Percentiles rank a stretch among this genome's conserved stretches.
Evolutionary conservation across 805 yeast species (phyloP).

Genomic region (Hanseniaspora jakobsenii): DNA sequence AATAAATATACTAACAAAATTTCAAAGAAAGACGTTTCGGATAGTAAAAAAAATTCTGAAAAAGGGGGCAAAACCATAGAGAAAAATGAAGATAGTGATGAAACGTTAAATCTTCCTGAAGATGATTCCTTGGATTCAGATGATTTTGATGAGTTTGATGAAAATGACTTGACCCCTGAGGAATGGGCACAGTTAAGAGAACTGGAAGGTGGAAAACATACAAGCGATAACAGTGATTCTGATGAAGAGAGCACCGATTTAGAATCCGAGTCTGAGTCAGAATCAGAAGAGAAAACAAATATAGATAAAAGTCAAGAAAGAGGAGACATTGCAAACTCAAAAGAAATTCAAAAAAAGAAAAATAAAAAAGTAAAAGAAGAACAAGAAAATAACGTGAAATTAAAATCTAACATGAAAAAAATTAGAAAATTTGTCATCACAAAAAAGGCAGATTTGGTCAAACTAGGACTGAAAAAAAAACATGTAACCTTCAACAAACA

Average conservation of each 20-base stretch:
- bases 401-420: slow-evolving; percentile 5
- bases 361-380: too few species aligned
- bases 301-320: too few species aligned
- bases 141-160: slow-evolving; percentile 19
- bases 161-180: slow-evolving; percentile 22
- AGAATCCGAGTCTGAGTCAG: slow-evolving; percentile 25
- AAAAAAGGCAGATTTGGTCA: too few species aligned
- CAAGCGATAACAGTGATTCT: slow-evolving; percentile 11
- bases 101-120: slow-evolving; percentile 4
- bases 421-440: too few species aligned
- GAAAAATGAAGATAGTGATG: neutral
- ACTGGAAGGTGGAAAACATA: slow-evolving; percentile 22
- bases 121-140: slow-evolving; percentile 16
- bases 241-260: slow-evolving; percentile 18
- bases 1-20: slow-evolving; percentile 15
- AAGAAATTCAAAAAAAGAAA: too few species aligned
- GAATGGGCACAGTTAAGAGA: slow-evolving; percentile 19
- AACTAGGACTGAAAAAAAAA: too few species aligned
- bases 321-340: too few species aligned
- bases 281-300: too few species aligned
- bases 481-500: slow-evolving; percentile 8
- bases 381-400: slow-evolving; percentile 12
- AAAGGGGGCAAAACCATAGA: slow-evolving; percentile 1
- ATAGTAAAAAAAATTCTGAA: slow-evolving; percentile 13
- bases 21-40: neutral